These are phyloP conservation scores for Cyclotella kingstonii DNA, from an alignment of 108 stramenopile genomes.

Conservation along the genomic window DNA sequence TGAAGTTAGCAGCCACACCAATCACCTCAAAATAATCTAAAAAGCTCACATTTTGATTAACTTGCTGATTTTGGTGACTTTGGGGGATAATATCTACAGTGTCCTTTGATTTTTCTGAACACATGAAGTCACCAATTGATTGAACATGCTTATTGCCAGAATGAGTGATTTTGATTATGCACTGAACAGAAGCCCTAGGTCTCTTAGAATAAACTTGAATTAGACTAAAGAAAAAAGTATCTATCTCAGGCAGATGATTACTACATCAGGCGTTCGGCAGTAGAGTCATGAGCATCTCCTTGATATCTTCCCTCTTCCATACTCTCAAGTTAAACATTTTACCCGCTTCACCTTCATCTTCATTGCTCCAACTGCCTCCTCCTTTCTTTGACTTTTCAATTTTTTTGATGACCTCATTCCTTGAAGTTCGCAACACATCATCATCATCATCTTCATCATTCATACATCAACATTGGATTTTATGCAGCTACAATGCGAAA, in stretches of 20 bases:
- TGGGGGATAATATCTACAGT: too few species aligned
- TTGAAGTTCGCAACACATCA: conserved; percentile 21
- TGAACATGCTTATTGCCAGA: too few species aligned
- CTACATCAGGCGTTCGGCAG: conserved; percentile 51
- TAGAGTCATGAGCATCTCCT: conserved; percentile 63
- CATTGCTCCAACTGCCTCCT: conserved; percentile 35
- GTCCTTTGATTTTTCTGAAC: too few species aligned
- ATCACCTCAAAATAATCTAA: too few species aligned
- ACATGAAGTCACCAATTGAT: too few species aligned
- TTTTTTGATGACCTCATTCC: conserved; percentile 24
- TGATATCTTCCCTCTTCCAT: conserved; percentile 64
- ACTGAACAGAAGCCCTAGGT: too few species aligned
- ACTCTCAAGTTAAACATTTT: conserved; percentile 50
- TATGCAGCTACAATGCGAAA: conserved; percentile 18
- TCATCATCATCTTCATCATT: conserved; percentile 32
- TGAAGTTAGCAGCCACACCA: too few species aligned
- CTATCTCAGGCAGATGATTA: not conserved
- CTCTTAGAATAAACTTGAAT: too few species aligned
- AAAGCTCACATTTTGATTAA: too few species aligned
- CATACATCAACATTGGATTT: conserved; percentile 1
- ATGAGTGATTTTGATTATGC: too few species aligned
- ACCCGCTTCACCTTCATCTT: conserved; percentile 43
- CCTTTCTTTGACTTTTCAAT: conserved; percentile 40
- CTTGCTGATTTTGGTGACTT: too few species aligned
- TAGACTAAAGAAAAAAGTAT: too few species aligned